Base-by-base conservation (phyloP, 2,329 filamentous ascomycete genomes). In the Xylaria sp. region DNA sequence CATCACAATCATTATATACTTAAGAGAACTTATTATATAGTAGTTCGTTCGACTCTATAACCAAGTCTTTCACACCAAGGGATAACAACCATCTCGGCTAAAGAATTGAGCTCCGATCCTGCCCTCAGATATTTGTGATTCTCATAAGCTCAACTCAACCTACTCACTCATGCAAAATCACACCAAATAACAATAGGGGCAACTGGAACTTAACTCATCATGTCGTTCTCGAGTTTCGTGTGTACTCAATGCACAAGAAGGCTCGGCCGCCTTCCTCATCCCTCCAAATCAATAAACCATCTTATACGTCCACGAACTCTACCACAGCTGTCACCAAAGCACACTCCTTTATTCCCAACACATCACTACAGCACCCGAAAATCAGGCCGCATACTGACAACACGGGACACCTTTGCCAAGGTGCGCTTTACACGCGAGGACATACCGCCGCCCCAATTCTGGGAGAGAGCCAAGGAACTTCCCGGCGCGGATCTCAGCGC, bases 361-460 rank as follows among this genome's bases (percentile, higher is more conserved):
- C 54, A 23, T 46, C 38, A 42, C 12, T 51, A 56, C 46, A 52
- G 37, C 45, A 60, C 57, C 17, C 46, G 33, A 12, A 23, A 3
- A 28, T 4, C 17, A 31, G 50, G 1, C 7, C 49, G 25, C 15
- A 19, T 4, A 14, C 17, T 17, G 2, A 0, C 2, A 15, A 46
- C 43, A 11, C 57, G 60, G n/a, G 57, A 71, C 50, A n/a, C 11
- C 31, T 69, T 69, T 53, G 47, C 52, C 42, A 37, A 66, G 12
- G 50, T 51, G n/a, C 63, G 57, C 23, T 75, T 78, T 68, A 65
- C 67, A 0, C 17, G 47, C 9, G 52, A 49, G 38, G 72, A 77
- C n/a, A 60, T 76, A 4, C 76, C 76, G 1, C 61, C 64, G 0
- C 58, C 68, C 1, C 47, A 64, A 15, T 73, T 73, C 60, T 78